Evolutionary conservation across 768 basidiomycete species (phyloP), one percentile per base, ranked within the genome.

Genomic region (Lactarius hengduanensis): DNA sequence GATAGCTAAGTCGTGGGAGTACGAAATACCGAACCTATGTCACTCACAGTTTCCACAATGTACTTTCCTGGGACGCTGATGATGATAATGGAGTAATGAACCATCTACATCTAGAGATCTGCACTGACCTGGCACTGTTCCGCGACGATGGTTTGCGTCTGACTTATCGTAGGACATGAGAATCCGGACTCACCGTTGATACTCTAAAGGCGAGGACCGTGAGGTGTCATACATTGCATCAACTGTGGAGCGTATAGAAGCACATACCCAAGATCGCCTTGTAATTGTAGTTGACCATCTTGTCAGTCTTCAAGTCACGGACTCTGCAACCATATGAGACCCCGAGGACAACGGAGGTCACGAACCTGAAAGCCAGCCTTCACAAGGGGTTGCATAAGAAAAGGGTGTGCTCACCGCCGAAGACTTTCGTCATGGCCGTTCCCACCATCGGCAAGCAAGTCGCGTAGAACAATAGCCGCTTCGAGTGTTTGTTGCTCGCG

Each of bases 401-500:
- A 32, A 30, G 18, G n/a, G 57, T 26, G 16, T 10, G n/a, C 61
- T 60, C 40, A 62, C 68, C 68, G 36, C 55, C 61, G 60, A 30
- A 68, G 40, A 20, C 26, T 34, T n/a, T 36, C 13, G 8, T 62
- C n/a, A 10, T 62, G 50, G 11, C 47, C 16, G 7, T 8, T 41
- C 13, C 50, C 22, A 34, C 13, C 32, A 38, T 36, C 60, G 15
- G 38, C 28, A 10, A 69, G 68, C 20, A 69, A 41, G 22, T 69
- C 60, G 8, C 57, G 65, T 40, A 69, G 53, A 32, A 69, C 28
- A n/a, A 69, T 36, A 4, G 58, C 30, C 36, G 50, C n/a, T 36
- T 69, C 68, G 6, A 67, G 66, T 20, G 60, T 61, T 26, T 69
- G 57, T 32, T 68, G 61, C n/a, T 62, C 66, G 41, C 58, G 50